Evolutionary conservation across 768 basidiomycete species (phyloP).

Genomic region (Gloeopeniophorella convolvens): DNA sequence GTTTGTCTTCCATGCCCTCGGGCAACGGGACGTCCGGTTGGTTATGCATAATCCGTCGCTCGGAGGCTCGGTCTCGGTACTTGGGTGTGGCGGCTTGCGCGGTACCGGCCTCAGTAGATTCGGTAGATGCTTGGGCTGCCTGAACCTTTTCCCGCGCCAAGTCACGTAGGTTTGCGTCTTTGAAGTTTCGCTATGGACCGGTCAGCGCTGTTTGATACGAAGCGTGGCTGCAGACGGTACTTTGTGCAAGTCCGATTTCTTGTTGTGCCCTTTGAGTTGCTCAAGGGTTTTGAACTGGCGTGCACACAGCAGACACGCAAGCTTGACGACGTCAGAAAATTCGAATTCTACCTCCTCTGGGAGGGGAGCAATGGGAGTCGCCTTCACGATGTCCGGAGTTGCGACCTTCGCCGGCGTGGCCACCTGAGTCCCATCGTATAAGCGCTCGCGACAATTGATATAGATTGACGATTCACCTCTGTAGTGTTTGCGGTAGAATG

Average conservation of each 20-base stretch:
- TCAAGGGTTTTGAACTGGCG: constrained; percentile 88
- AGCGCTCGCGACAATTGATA: not conserved
- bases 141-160: constrained; percentile 62
- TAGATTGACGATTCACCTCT: constrained; percentile 2
- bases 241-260: constrained; percentile 95
- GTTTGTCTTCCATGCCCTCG: constrained; percentile 36
- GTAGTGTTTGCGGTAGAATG: constrained; percentile 17
- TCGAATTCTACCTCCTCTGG: constrained; percentile 63
- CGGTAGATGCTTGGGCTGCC: constrained; percentile 35
- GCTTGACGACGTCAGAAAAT: constrained; percentile 66
- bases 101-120: constrained; percentile 24
- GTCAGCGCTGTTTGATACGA: not conserved
- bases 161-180: constrained; percentile 65
- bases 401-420: constrained; percentile 3
- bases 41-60: constrained; percentile 84
- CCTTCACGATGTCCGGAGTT: constrained; percentile 5
- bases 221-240: constrained; percentile 33
- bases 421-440: constrained; percentile 13
- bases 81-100: constrained; percentile 49
- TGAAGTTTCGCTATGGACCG: constrained; percentile 73
- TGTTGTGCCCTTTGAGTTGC: constrained; percentile 83
- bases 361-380: constrained; percentile 33
- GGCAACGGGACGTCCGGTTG: constrained; percentile 82
- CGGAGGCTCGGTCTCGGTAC: constrained; percentile 93
- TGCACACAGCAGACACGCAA: constrained; percentile 87